A percentile compares a stretch with the other conserved stretches of the same genome.
Evolutionary conservation across 1,139 yeast species (phyloP).

Genomic region (Blastobotrys arbuscula): DNA sequence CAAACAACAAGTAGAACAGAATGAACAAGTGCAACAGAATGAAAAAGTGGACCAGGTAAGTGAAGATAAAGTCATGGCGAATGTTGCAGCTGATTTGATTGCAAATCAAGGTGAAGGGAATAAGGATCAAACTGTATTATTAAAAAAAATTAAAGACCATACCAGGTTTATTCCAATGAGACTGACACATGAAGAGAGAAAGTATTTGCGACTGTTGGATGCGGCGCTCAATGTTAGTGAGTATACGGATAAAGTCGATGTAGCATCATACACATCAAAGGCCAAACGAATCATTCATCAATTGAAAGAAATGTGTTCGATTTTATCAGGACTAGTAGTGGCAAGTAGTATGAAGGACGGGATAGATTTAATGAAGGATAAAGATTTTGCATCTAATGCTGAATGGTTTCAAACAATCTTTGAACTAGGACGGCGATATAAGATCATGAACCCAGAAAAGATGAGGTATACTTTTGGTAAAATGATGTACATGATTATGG

Average conservation of each 20-base stretch:
- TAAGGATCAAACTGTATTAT: conserved; percentile 20
- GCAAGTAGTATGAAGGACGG: conserved; percentile 68
- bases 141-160: conserved; percentile 42
- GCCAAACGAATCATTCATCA: conserved; percentile 63
- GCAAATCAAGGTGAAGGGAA: conserved; percentile 26
- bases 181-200: conserved; percentile 59
- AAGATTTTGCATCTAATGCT: conserved; percentile 58
- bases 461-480: conserved; percentile 73
- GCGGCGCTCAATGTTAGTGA: conserved; percentile 72
- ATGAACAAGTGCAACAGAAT: background rate
- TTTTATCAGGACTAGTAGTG: conserved; percentile 65
- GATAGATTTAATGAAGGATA: conserved; percentile 52
- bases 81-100: conserved; percentile 21
- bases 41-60: conserved; percentile 17
- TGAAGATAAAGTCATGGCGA: conserved; percentile 17
- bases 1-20: conserved; percentile 2
- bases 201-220: conserved; percentile 52
- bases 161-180: conserved; percentile 59
- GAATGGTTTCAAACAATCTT: conserved; percentile 62
- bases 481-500: conserved; percentile 75
- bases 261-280: conserved; percentile 55
- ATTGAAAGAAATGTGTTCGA: conserved; percentile 65
- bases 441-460: conserved; percentile 72
- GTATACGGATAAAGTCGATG: conserved; percentile 69
- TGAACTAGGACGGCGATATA: conserved; percentile 71